phyloP scores from a whole-genome alignment of 768 basidiomycete genomes.

The Megacollybia marginata region DNA sequence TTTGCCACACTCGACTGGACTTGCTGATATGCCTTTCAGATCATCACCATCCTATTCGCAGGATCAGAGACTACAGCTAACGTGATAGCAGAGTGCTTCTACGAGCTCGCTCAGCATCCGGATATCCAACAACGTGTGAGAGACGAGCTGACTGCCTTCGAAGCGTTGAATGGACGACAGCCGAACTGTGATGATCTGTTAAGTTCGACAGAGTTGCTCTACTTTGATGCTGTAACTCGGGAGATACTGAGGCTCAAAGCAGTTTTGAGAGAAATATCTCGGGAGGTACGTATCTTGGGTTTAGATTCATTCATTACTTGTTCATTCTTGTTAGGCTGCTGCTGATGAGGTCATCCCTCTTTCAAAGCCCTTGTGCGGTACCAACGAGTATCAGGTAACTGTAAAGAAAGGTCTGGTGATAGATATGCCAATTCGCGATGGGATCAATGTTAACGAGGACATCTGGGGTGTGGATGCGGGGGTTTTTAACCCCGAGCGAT shows the following conservation, averaged over 20 bases:
- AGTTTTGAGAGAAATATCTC: conserved; percentile 7
- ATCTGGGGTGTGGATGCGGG: conserved; percentile 9
- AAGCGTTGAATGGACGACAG: not conserved
- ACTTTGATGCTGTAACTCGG: conserved; percentile 12
- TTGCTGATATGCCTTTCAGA: not conserved
- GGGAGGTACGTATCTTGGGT: conserved; percentile 2
- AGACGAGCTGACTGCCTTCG: not conserved
- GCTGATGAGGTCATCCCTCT: conserved; percentile 11
- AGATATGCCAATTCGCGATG: conserved; percentile 8
- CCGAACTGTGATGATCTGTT: conserved; percentile 4
- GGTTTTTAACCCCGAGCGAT: conserved; percentile 6
- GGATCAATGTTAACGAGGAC: conserved; percentile 6
- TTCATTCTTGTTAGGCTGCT: conserved; percentile 2
- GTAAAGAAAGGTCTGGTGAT: conserved; percentile 8
- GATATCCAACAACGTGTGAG: not conserved
- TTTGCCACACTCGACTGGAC: too few species aligned
- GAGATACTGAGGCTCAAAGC: conserved; percentile 10
- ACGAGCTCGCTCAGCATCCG: conserved; percentile 2
- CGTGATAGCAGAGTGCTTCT: conserved; percentile 5
- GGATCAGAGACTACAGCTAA: conserved; percentile 6
- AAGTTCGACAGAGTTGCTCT: conserved; percentile 8
- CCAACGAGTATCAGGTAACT: not conserved
- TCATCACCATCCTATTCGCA: conserved; percentile 4
- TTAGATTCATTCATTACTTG: not conserved
- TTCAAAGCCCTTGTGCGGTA: conserved; percentile 2